Evolutionary conservation across 257 asterid species (phyloP), one percentile per base, ranked within the genome.

Genomic region (Anisodus tanguticus): DNA sequence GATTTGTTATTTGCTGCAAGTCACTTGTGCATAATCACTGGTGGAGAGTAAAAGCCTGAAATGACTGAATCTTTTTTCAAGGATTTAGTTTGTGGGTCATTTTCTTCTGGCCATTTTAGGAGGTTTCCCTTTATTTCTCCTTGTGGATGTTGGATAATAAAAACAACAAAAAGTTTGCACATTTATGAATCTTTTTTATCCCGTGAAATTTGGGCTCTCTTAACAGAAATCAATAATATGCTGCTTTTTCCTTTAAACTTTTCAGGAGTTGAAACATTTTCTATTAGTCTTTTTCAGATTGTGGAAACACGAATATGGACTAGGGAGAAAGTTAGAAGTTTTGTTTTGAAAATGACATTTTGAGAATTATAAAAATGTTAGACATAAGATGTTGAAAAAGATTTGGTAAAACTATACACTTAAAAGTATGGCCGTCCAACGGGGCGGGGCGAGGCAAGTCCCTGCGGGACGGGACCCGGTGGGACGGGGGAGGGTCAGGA

Each of bases 1-100:
- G 67, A 26, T 19, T 58, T 49, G 15, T 71, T 62, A 55, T 53
- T 55, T 69, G 84, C 80, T 82, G 84, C 79, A 85, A 78, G 62
- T 85, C 87, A 83, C 86, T 81, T 39, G 60, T 15, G 12, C 4
- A 72, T 47, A 41, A 55, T 74, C 82, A 16, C 22, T 59, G 15
- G 26, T 81, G 41, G 22, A n/a, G 55, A 41, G 16, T 69, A 16
- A 69, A 43, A 69, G 78, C 31, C 7, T 15, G 3, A 39, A 67
- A 69, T 69, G 57, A 35, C 9, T 71, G 15, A n/a, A 1, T 9
- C 1, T 3, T 71, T n/a, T 9, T 12, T 11, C 17, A 67, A 67
- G 9, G 74, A 67, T 72, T 72, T n/a, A 72, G 15, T 72, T 5
- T 59, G 80, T 78, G 9, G 49, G 82, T 55, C 88, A 17, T 60